These are phyloP conservation scores for Buxus sempervirens DNA, from an alignment of 164 flowering plant genomes.

Conservation along the genomic window DNA sequence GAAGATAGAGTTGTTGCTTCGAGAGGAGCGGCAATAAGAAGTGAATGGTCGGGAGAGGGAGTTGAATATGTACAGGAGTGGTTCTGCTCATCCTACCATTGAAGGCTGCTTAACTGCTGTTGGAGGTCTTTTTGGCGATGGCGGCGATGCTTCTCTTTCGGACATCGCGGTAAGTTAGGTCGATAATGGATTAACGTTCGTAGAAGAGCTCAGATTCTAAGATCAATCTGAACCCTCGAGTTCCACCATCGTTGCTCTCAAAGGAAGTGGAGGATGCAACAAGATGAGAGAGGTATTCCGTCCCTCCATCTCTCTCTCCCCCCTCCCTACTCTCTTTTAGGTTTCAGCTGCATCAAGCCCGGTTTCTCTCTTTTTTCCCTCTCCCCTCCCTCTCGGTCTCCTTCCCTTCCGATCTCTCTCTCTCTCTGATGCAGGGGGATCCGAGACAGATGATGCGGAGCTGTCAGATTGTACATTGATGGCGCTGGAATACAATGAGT, in stretches of 20 bases:
- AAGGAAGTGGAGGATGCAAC: slow-evolving; percentile 78
- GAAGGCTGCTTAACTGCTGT: slow-evolving; percentile 77
- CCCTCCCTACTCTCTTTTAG: too few species aligned
- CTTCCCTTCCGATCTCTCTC: too few species aligned
- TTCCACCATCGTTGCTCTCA: slow-evolving; percentile 67
- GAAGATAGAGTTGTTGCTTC: slow-evolving; percentile 57
- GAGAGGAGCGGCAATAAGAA: slow-evolving; percentile 58
- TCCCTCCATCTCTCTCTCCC: too few species aligned
- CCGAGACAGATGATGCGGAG: too few species aligned
- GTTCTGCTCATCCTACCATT: slow-evolving; percentile 80
- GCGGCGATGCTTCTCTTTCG: slow-evolving; percentile 25
- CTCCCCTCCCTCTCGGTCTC: too few species aligned
- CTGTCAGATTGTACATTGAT: too few species aligned
- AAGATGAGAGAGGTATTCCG: too few species aligned
- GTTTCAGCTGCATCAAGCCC: too few species aligned
- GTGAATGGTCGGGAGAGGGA: slow-evolving; percentile 63
- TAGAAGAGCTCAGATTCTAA: slow-evolving; percentile 68
- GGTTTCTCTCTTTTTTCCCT: too few species aligned
- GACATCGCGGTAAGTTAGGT: slow-evolving; percentile 35
- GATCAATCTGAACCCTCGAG: slow-evolving; percentile 66
- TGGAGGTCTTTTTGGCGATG: slow-evolving; percentile 51
- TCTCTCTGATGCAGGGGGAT: too few species aligned
- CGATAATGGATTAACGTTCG: slow-evolving; percentile 40
- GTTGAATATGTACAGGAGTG: slow-evolving; percentile 67
- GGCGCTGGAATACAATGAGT: too few species aligned